Percentiles rank a stretch among this genome's conserved stretches.
These are phyloP conservation scores for Flammula alnicola DNA, from an alignment of 1,284 basidiomycete genomes.

Conservation along the genomic window DNA sequence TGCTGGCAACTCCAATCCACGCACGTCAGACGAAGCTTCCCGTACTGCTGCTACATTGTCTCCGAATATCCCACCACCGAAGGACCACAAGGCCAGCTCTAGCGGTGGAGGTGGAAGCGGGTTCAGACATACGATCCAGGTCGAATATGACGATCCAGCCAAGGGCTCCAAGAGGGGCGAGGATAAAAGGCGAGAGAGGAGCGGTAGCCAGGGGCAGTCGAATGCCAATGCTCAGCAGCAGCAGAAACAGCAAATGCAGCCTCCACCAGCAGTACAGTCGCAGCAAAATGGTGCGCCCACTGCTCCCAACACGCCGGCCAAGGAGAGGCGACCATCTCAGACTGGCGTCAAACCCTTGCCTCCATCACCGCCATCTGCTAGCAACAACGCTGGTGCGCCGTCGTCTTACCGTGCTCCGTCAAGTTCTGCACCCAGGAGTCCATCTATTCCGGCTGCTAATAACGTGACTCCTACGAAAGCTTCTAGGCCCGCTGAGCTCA, in stretches of 20 bases:
- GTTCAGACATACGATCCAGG: slow-evolving; percentile 83
- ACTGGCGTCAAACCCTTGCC: slow-evolving; percentile 39
- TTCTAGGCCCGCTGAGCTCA: slow-evolving; percentile 17
- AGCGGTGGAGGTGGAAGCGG: slow-evolving; percentile 31
- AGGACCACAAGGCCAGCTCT: slow-evolving; percentile 30
- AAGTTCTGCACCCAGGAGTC: slow-evolving; percentile 17
- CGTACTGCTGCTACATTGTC: slow-evolving; percentile 14
- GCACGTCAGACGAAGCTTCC: slow-evolving; percentile 20
- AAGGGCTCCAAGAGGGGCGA: slow-evolving; percentile 36
- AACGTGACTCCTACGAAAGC: slow-evolving; percentile 14
- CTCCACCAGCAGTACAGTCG: not conserved
- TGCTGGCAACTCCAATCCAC: slow-evolving; percentile 18
- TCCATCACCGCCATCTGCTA: slow-evolving; percentile 33
- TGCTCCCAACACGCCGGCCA: slow-evolving; percentile 20
- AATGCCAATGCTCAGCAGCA: slow-evolving; percentile 6
- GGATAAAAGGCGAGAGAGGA: slow-evolving; percentile 31
- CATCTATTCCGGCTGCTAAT: slow-evolving; percentile 6
- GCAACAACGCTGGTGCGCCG: slow-evolving; percentile 9
- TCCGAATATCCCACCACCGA: slow-evolving; percentile 22
- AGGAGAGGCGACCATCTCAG: slow-evolving; percentile 39
- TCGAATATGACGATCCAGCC: slow-evolving; percentile 75
- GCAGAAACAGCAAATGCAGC: slow-evolving; percentile 4
- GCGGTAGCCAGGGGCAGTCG: slow-evolving; percentile 27
- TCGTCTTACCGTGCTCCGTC: slow-evolving; percentile 28
- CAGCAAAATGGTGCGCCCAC: slow-evolving; percentile 6